Evolutionary conservation across 139 green algal genomes (phyloP), one percentile per base, ranked within the genome.

Genomic region (Picochlorum costavermella): DNA sequence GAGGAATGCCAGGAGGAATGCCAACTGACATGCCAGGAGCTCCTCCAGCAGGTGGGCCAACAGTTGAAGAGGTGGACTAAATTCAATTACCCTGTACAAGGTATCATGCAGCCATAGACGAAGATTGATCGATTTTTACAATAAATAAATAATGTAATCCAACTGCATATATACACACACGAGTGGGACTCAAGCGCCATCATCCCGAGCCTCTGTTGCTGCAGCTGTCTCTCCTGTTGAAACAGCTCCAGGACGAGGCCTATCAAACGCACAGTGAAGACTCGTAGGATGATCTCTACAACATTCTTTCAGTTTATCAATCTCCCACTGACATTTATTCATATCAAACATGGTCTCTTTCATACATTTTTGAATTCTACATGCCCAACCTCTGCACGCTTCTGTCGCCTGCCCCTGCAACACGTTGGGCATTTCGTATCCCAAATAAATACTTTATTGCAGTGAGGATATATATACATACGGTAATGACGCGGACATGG

Each of bases 11-110:
- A 10, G 81, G 68, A 51, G 73, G 69, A 43, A 53, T 53, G 46
- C 75, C 75, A 28, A 50, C 48, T 28, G 48, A 29, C 28, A 28
- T 30, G 13, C 50, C 50, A 23, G 55, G 49, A n/a, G 45, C 16
- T 2, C 23, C 56, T 61, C 28, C 28, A 44, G 56, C 40, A 44
- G 50, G 67, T 17, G 81, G 78, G 11, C 81, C 81, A 44, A 83
- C 72, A 14, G 79, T 87, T 4, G 81, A 87, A 65, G 80, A 86
- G 67, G 81, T 87, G 11, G 78, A 86, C 63, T 86, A 72, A 76
- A 43, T 53, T 53, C 17, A 23, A 28, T 12, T 23, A 28, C 16
- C 46, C 16, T 51, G 1, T 20, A 53, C 20, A 53, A 5, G 46
- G 16, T 53, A 26, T 53, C 46, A 53, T 28, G 17, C 17, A 53